Conservation (phyloP, 129 eudicot genomes). For the Flaveria robusta region DNA sequence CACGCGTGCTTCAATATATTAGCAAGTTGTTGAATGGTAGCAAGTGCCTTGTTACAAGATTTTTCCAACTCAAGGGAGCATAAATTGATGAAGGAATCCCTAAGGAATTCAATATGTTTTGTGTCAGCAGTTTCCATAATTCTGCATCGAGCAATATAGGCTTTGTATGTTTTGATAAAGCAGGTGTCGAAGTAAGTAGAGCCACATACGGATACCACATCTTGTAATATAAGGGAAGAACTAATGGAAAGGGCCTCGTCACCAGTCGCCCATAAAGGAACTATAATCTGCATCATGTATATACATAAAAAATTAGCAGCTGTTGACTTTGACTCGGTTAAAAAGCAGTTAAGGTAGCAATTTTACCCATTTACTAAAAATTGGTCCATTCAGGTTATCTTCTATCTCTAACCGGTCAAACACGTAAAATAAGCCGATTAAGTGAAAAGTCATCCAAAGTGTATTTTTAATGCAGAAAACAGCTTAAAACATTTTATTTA, state of each 20-base stretch:
- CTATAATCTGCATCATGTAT: constrained; percentile 65
- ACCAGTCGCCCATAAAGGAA: constrained; percentile 90
- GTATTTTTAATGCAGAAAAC: too few species aligned
- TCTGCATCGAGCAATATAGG: constrained; percentile 66
- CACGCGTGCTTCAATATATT: constrained; percentile 60
- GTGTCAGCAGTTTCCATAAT: constrained; percentile 46
- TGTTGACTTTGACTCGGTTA: not conserved
- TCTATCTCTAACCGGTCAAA: too few species aligned
- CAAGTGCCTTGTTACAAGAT: constrained; percentile 57
- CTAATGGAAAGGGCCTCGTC: constrained; percentile 56
- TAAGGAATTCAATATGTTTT: constrained; percentile 60
- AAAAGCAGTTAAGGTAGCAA: not conserved
- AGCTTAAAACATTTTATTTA: too few species aligned
- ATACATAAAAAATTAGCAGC: not conserved
- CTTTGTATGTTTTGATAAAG: constrained; percentile 63
- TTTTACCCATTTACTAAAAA: not conserved
- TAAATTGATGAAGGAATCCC: constrained; percentile 60
- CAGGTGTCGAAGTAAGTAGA: constrained; percentile 56
- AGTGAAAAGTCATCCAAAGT: too few species aligned
- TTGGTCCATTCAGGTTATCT: too few species aligned
- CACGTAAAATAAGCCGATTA: too few species aligned
- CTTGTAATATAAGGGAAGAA: constrained; percentile 66
- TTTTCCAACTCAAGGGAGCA: constrained; percentile 79
- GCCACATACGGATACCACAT: constrained; percentile 62
- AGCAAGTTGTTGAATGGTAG: constrained; percentile 63